phyloP scores from a whole-genome alignment of 805 yeast genomes.

The Blastobotrys robertii region DNA sequence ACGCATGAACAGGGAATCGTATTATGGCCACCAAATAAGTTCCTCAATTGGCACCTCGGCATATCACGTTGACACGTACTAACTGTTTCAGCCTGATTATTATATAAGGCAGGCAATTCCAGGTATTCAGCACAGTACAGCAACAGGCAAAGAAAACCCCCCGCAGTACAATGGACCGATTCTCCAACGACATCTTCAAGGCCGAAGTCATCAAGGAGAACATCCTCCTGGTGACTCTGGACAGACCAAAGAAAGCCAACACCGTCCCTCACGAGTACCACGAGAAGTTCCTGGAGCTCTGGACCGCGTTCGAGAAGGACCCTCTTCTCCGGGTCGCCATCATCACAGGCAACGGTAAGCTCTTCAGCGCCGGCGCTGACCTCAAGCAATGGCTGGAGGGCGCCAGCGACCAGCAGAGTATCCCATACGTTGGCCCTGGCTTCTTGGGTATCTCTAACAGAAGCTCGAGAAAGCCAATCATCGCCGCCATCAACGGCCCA shows the following conservation, averaged over 20 bases:
- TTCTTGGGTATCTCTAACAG: slow-evolving; percentile 22
- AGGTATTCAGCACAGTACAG: too few relatives aligned
- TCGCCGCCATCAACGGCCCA: slow-evolving; percentile 21
- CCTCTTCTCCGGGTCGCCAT: slow-evolving; percentile 16
- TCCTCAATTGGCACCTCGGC: neutral
- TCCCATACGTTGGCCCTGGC: slow-evolving; percentile 9
- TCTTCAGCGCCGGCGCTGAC: slow-evolving; percentile 25
- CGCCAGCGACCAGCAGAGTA: slow-evolving; percentile 4
- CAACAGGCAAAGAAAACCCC: too few relatives aligned
- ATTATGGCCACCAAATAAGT: neutral
- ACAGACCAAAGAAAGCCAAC: slow-evolving; percentile 13
- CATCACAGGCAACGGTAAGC: slow-evolving; percentile 19
- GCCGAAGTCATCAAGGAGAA: slow-evolving; percentile 9
- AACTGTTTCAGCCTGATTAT: neutral
- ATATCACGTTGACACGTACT: too few relatives aligned
- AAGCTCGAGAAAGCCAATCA: slow-evolving; percentile 17
- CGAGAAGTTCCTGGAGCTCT: slow-evolving; percentile 10
- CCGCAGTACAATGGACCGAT: slow-evolving; percentile 1
- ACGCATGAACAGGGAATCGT: neutral
- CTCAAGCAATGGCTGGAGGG: slow-evolving; percentile 15
- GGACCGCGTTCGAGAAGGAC: slow-evolving; percentile 17
- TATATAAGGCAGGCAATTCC: neutral
- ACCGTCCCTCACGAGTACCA: slow-evolving; percentile 14
- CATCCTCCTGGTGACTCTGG: slow-evolving; percentile 14
- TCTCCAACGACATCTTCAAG: slow-evolving; percentile 9